Evolutionary conservation across 495 filamentous ascomycete species (phyloP), one percentile per base, ranked within the genome.

Genomic region (Amorphotheca resinae): DNA sequence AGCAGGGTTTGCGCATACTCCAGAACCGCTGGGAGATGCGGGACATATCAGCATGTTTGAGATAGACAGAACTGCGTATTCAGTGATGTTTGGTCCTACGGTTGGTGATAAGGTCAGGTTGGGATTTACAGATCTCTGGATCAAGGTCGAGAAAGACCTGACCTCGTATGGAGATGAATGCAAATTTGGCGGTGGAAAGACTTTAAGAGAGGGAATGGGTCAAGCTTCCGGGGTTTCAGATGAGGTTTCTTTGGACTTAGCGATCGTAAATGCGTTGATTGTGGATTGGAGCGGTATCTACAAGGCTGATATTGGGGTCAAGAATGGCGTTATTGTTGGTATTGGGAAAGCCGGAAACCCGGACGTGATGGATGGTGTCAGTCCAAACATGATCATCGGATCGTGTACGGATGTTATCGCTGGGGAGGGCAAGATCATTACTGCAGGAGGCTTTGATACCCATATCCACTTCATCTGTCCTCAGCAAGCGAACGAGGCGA

Each of bases 381-480:
- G 81, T 48, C 65, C 71, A 2, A 69, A 77, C 31, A 76, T 98
- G 75, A 65, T 95, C 3, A 78, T 96, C 11, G 91, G 93, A 2
- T 77, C 79, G 25, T 87, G 86, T 44, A 98, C 91, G 0, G 91
- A 98, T 64, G 84, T 95, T n/a, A 80, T 98, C 57, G 88, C 91
- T 8, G 91, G 80, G 12, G 91, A 98, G 60, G 77, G 84, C 48
- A 86, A 85, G 65, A 96, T 98, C 45, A 59, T 98, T 18, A 98
- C 91, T 1, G 85, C 87, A 9, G 91, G 91, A 54, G 91, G 83
- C 1, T 74, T 95, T 44, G 91, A 98, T 60, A 79, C 82, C 16
- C 91, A 98, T 59, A 86, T 98, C 46, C 91, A 98, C 58, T 86
- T 91, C 50, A 96, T 98, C 55, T 96, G 89, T 58, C 91, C 93